These are phyloP conservation scores for Russula vinacea DNA, from an alignment of 768 basidiomycete species.

Conservation along the genomic window DNA sequence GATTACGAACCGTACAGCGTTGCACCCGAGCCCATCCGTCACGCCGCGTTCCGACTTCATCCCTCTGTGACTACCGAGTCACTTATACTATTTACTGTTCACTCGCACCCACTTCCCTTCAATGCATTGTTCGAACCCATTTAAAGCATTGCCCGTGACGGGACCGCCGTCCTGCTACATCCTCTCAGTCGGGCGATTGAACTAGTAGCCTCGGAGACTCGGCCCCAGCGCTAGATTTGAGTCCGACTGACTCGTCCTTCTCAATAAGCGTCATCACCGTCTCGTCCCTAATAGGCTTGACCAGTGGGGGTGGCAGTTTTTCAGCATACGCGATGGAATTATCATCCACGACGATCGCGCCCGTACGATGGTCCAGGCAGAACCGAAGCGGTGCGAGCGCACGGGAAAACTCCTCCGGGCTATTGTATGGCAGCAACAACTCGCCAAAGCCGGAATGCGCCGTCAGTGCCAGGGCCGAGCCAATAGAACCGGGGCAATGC, in stretches of 20 bases:
- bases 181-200: background rate
- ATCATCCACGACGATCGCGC: conserved; percentile 29
- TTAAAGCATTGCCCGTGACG: background rate
- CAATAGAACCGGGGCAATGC: conserved; percentile 24
- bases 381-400: conserved; percentile 26
- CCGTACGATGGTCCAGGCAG: conserved; percentile 28
- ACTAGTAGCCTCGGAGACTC: background rate
- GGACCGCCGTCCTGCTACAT: background rate
- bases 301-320: background rate
- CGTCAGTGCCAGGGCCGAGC: conserved; percentile 18
- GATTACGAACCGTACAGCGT: too few relatives aligned
- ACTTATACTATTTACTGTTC: too few relatives aligned
- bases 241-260: background rate
- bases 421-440: conserved; percentile 26
- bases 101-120: too few relatives aligned
- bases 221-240: background rate
- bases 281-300: conserved; percentile 6
- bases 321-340: conserved; percentile 1
- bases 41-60: too few relatives aligned
- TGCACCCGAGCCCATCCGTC: too few relatives aligned
- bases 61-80: too few relatives aligned
- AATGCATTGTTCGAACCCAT: background rate
- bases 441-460: conserved; percentile 29
- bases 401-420: background rate
- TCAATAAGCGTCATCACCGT: conserved; percentile 27